These are phyloP conservation scores for Cicer cuneatum DNA, from an alignment of 306 rosid species.

Conservation along the genomic window DNA sequence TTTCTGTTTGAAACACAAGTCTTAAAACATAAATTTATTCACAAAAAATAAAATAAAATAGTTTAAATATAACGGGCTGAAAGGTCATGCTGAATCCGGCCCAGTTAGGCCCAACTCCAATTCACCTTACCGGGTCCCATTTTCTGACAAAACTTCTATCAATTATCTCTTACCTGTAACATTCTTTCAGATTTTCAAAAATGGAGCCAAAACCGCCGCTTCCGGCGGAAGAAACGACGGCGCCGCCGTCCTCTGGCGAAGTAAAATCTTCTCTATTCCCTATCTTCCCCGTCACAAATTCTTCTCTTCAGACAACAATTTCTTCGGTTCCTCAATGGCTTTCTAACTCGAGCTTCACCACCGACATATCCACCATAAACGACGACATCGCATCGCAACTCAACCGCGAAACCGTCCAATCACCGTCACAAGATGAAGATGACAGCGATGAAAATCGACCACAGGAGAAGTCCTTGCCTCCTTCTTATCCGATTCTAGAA, in stretches of 20 bases:
- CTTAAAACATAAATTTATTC: too few relatives aligned
- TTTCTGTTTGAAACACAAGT: too few relatives aligned
- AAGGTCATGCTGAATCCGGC: not conserved
- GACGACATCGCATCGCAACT: conserved; percentile 33
- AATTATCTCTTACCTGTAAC: not conserved
- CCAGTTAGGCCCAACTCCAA: not conserved
- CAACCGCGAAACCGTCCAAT: conserved; percentile 25
- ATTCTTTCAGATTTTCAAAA: conserved; percentile 23
- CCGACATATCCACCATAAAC: conserved; percentile 63
- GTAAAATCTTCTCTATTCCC: conserved; percentile 63
- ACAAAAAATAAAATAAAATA: too few relatives aligned
- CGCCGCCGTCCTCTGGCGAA: conserved; percentile 23
- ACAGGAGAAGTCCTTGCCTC: conserved; percentile 36
- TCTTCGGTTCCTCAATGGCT: conserved; percentile 70
- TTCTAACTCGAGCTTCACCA: conserved; percentile 81
- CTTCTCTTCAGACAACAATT: conserved; percentile 39
- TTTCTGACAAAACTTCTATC: not conserved
- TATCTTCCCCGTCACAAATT: conserved; percentile 44
- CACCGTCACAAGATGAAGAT: conserved; percentile 43
- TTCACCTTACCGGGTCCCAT: not conserved
- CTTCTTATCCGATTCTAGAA: conserved; percentile 70
- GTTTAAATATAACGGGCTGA: not conserved
- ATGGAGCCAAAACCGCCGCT: conserved; percentile 56
- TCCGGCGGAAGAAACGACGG: conserved; percentile 25
- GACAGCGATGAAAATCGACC: conserved; percentile 32